Conservation (phyloP, 345 rosid genomes). For the Boechera retrofracta region DNA sequence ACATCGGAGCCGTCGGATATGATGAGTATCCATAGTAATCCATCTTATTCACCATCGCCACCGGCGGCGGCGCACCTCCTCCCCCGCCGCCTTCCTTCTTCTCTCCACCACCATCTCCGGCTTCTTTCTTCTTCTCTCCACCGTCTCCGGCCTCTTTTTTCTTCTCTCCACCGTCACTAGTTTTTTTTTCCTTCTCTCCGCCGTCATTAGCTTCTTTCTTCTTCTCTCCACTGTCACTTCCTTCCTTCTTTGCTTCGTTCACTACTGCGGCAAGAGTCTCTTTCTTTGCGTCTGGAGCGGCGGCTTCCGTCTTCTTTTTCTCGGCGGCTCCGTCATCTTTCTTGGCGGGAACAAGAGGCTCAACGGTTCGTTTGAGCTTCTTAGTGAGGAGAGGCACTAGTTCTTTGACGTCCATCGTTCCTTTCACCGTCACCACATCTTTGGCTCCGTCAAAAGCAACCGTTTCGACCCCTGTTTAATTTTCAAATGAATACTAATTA, state of each 20-base stretch:
- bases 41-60: slow-evolving; percentile 52
- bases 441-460: slow-evolving; percentile 64
- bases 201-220: slow-evolving; percentile 42
- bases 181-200: slow-evolving; percentile 37
- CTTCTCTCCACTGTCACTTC: slow-evolving; percentile 34
- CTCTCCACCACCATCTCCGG: slow-evolving; percentile 28
- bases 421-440: slow-evolving; percentile 75
- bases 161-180: slow-evolving; percentile 39
- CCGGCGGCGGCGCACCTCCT: slow-evolving; percentile 40
- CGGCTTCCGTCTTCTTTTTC: slow-evolving; percentile 15
- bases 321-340: slow-evolving; percentile 55
- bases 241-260: slow-evolving; percentile 50
- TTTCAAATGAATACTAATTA: not conserved
- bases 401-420: slow-evolving; percentile 73
- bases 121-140: slow-evolving; percentile 46
- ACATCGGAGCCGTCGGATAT: slow-evolving; percentile 50
- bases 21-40: slow-evolving; percentile 50
- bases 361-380: slow-evolving; percentile 70
- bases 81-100: slow-evolving; percentile 40
- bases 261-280: slow-evolving; percentile 30
- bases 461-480: slow-evolving; percentile 59
- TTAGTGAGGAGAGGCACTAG: slow-evolving; percentile 55
- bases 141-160: slow-evolving; percentile 44
- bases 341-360: slow-evolving; percentile 60
- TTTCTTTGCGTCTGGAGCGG: slow-evolving; percentile 43